Conservation (phyloP, 495 filamentous ascomycete species). For the Daldinia caldariorum region DNA sequence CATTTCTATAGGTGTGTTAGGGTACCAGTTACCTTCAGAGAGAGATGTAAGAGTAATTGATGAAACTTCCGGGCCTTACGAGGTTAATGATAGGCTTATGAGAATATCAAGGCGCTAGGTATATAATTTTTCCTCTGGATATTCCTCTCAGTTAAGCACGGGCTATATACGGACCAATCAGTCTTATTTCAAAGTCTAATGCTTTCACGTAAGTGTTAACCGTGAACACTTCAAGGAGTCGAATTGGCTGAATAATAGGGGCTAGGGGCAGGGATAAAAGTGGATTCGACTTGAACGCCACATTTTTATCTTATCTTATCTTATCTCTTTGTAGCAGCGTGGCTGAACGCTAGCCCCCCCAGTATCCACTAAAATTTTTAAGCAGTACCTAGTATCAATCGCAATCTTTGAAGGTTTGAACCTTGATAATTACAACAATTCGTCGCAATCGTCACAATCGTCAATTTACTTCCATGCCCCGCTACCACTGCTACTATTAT, state of each 20-base stretch:
- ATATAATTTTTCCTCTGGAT: not conserved
- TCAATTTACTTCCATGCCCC: not conserved
- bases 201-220: not conserved
- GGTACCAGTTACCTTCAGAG: too few relatives aligned
- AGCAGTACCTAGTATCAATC: too few relatives aligned
- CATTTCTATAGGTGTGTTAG: too few relatives aligned
- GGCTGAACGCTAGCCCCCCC: not conserved
- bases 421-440: not conserved
- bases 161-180: not conserved
- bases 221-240: not conserved
- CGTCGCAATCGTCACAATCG: not conserved
- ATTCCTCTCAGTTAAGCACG: not conserved
- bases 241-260: slow-evolving; percentile 1
- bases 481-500: slow-evolving; percentile 9
- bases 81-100: not conserved
- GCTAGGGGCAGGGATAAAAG: not conserved
- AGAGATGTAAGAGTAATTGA: too few relatives aligned
- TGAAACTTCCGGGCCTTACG: too few relatives aligned
- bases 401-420: too few relatives aligned
- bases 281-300: not conserved
- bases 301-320: not conserved
- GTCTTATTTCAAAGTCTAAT: not conserved
- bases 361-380: slow-evolving; percentile 17
- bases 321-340: slow-evolving; percentile 3
- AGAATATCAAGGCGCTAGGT: not conserved